These are phyloP conservation scores for Albifimbria verrucaria DNA, from an alignment of 2,329 filamentous ascomycete genomes.

Conservation along the genomic window DNA sequence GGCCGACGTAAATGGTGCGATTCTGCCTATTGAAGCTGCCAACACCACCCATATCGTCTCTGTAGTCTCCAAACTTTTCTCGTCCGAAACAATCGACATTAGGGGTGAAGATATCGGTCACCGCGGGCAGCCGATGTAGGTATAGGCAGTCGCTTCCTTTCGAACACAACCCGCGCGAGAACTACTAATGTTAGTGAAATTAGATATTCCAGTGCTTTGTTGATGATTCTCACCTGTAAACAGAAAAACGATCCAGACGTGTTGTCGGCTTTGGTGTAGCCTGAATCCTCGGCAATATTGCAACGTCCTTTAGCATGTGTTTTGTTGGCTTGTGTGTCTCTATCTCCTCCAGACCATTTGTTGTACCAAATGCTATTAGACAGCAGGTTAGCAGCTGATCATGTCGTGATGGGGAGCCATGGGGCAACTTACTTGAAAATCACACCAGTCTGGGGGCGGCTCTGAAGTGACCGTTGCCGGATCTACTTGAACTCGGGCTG, in stretches of 20 bases:
- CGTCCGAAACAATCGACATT: constrained; percentile 90
- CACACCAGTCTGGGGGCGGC: constrained; percentile 87
- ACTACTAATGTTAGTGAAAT: constrained; percentile 30
- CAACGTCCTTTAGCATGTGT: constrained; percentile 81
- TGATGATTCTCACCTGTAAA: constrained; percentile 37
- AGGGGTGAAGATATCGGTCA: constrained; percentile 87
- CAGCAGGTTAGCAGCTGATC: neutral
- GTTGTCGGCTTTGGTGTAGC: constrained; percentile 75
- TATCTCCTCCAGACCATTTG: constrained; percentile 94
- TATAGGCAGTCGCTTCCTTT: constrained; percentile 93
- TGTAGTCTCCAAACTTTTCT: constrained; percentile 89
- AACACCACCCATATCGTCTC: constrained; percentile 97
- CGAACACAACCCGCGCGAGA: constrained; percentile 76
- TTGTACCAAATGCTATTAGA: constrained; percentile 76
- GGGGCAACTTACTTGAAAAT: constrained; percentile 67
- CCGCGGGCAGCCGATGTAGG: constrained; percentile 79
- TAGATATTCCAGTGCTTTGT: neutral
- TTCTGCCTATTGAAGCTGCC: constrained; percentile 94
- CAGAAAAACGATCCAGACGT: constrained; percentile 86
- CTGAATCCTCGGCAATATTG: constrained; percentile 75
- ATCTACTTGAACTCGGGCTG: constrained; percentile 88
- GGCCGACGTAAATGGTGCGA: constrained; percentile 85
- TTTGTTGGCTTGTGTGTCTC: constrained; percentile 84
- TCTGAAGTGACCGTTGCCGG: constrained; percentile 78
- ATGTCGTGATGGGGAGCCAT: neutral